Conservation (phyloP, 352 stramenopile species). For the Pythium aphanidermatum region DNA sequence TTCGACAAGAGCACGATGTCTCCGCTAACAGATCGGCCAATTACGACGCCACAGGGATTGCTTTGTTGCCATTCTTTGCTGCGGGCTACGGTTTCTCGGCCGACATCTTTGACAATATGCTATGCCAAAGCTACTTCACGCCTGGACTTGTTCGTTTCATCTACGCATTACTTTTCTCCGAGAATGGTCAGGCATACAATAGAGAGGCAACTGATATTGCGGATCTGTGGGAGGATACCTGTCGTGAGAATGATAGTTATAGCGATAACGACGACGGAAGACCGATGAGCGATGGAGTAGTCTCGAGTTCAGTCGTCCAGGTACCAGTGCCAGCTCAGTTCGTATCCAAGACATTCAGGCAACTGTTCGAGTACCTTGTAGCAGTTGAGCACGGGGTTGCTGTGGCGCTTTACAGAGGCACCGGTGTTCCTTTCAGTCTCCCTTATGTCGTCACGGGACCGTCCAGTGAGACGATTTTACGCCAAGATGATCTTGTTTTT, state of each 20-base stretch:
- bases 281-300: background rate
- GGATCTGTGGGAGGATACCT: background rate
- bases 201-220: background rate
- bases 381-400: slow-evolving; percentile 36
- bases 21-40: slow-evolving; percentile 12
- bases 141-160: slow-evolving; percentile 55
- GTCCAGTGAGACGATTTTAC: slow-evolving; percentile 33
- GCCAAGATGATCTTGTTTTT: slow-evolving; percentile 50
- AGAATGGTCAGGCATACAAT: slow-evolving; percentile 24
- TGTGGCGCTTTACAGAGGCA: slow-evolving; percentile 46
- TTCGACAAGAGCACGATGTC: slow-evolving; percentile 36
- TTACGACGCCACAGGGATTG: slow-evolving; percentile 39
- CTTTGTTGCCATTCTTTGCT: slow-evolving; percentile 55
- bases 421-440: slow-evolving; percentile 26
- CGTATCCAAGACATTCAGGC: slow-evolving; percentile 37
- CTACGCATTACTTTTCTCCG: slow-evolving; percentile 55
- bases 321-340: slow-evolving; percentile 40
- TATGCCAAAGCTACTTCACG: slow-evolving; percentile 69
- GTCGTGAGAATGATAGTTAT: background rate
- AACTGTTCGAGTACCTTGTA: slow-evolving; percentile 46
- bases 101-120: slow-evolving; percentile 69
- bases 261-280: background rate
- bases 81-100: slow-evolving; percentile 54
- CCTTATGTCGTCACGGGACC: slow-evolving; percentile 54
- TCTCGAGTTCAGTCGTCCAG: slow-evolving; percentile 48